phyloP scores from a whole-genome alignment of 108 stramenopile genomes.

The Fragilaria crotonensis region DNA sequence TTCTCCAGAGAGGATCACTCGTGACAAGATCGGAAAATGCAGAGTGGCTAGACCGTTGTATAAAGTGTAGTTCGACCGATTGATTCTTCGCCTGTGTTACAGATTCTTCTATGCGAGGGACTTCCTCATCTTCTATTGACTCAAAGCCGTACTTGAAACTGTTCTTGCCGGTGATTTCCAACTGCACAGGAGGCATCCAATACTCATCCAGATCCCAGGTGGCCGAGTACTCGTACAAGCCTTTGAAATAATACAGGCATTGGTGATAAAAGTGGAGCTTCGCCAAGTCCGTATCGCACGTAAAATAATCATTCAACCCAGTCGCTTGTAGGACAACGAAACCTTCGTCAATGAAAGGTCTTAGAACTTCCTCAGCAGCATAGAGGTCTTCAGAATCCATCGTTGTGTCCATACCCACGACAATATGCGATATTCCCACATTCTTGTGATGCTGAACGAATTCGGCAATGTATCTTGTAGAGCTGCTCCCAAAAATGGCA shows the following conservation, averaged over 20 bases:
- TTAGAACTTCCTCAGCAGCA: conserved; percentile 2
- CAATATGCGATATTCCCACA: conserved; percentile 12
- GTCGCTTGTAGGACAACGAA: conserved; percentile 1
- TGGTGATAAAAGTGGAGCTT: conserved; percentile 23
- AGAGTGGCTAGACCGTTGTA: neutral
- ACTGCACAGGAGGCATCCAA: conserved; percentile 11
- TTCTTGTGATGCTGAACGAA: conserved; percentile 19
- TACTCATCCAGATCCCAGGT: conserved; percentile 32
- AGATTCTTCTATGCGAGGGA: neutral
- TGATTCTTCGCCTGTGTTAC: neutral
- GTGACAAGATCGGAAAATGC: neutral
- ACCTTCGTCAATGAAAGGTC: conserved; percentile 9
- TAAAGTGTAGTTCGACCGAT: neutral
- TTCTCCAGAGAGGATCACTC: neutral
- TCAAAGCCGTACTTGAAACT: neutral
- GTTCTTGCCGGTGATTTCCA: neutral
- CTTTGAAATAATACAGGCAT: conserved; percentile 25
- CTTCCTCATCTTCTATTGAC: no score
- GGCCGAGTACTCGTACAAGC: conserved; percentile 11
- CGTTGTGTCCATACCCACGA: conserved; percentile 8
- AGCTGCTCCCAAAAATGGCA: conserved; percentile 2
- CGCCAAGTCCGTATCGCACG: neutral
- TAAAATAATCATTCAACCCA: neutral
- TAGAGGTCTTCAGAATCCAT: conserved; percentile 1
- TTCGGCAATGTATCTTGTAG: conserved; percentile 5